phyloP scores from a whole-genome alignment of 257 asterid genomes.

The Craterostigma plantagineum region DNA sequence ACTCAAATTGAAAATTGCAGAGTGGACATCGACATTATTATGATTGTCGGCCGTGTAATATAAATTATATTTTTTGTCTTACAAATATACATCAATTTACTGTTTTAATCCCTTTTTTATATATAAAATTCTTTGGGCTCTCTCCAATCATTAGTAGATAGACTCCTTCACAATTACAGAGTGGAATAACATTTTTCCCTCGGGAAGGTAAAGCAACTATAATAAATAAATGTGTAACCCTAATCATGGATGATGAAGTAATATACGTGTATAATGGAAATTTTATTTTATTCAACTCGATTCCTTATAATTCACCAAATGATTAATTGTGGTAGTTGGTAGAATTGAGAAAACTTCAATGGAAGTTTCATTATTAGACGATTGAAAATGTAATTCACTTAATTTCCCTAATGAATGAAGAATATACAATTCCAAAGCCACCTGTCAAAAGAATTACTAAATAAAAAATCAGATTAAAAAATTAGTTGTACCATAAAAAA shows the following conservation, averaged over 20 bases:
- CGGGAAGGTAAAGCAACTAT: background rate
- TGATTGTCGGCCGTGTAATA: constrained; percentile 10
- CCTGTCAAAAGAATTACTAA: too few relatives aligned
- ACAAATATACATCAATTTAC: too few relatives aligned
- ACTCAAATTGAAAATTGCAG: background rate
- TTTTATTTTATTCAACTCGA: constrained; percentile 11
- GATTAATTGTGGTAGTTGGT: constrained; percentile 8
- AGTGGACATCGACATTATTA: constrained; percentile 6
- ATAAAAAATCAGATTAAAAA: background rate
- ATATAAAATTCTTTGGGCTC: constrained; percentile 2
- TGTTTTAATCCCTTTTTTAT: background rate
- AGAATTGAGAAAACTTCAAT: constrained; percentile 6
- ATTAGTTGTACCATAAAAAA: background rate
- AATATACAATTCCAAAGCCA: background rate
- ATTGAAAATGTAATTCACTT: background rate
- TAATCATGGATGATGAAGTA: constrained; percentile 10
- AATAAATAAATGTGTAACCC: background rate
- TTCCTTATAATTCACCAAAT: constrained; percentile 12
- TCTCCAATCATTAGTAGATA: constrained; percentile 2
- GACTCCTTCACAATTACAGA: constrained; percentile 1
- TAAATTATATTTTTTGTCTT: too few relatives aligned
- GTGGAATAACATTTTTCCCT: background rate
- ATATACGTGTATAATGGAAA: background rate
- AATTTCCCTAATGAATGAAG: constrained; percentile 4
- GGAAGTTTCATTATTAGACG: background rate